Base-by-base conservation (phyloP, 441 rosid genomes). In the Sinapis alba region DNA sequence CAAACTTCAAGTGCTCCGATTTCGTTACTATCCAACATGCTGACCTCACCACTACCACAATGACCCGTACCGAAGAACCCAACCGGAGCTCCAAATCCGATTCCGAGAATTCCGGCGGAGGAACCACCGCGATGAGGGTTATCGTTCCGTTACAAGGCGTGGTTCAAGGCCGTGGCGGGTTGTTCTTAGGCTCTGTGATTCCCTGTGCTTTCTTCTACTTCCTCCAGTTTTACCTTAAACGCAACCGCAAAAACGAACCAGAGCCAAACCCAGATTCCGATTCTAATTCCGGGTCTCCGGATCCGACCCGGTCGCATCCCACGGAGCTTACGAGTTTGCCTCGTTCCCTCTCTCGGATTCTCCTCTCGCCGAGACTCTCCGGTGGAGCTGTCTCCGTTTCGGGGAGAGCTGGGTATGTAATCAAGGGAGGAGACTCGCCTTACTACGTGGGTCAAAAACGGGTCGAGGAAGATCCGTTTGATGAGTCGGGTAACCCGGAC, bases 151-250 rank as follows among this genome's bases (percentile, higher is more conserved):
- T 94, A 63, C 99, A 94, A 68, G 98, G 97, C 12, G 84, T 94
- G 30, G 97, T 92, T 57, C 97, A 94, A 63, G 97, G 96, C 20
- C 83, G 98, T 50, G 97, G 97, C 16, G 98, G 98, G 13, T 81
- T 94, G 8, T 80, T 94, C 62, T 69, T 94, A 34, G 98, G 98
- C 66, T 87, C 97, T 45, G 85, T 94, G 36, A 92, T 94, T 58
- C 98, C 98, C 21, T 92, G 97, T 63, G 91, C 89, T 57, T 90
- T 92, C 80, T 88, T 90, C 84, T 94, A 94, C 91, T 90, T 94
- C 56, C 85, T 92, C 61, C 98, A 94, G 74, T 86, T 94, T 50
- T 92, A 89, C 79, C 81, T 92, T 12, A 92, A 89, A 78, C 89
- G 95, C n/a, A 60, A 86, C 77, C 93, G 97, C 19, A 70, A 68